Base-by-base conservation (phyloP, 192 early-diverging fungal species). In the Radiomyces spectabilis region DNA sequence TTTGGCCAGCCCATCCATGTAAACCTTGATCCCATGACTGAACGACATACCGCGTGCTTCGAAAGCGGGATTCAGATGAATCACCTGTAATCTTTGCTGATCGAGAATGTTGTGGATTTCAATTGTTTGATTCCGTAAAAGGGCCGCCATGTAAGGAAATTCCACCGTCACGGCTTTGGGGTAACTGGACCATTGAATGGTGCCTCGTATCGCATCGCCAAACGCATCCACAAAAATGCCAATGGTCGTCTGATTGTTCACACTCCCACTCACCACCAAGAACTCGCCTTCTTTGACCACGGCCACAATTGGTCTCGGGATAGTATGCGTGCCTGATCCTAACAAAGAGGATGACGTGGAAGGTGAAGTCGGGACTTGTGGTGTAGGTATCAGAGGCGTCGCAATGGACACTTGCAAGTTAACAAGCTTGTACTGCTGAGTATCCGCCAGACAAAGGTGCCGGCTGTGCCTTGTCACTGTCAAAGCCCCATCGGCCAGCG, bases 41-140 rank as follows among this genome's bases (percentile, higher is more conserved):
- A 71, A 50, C 26, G 71, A 72, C 54, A 87, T 51, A 31, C 68
- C 66, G 59, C 78, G 56, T 40, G 76, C 15, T 41, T 78, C 81
- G 16, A 68, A 33, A 1, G 49, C 51, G 5, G 73, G 46, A 3
- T 71, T 48, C 4, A 80, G 37, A 4, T 53, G 34, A n/a, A 80
- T 48, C 1, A 66, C 73, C 46, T 87, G 82, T 5, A 91, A 60
- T 5, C 69, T 65, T 25, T 74, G 58, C 51, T 88, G 88, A 35
- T 81, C 79, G 44, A 81, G 33, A 9, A 88, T 58, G 56, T 88
- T 85, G 66, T 93, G 91, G 15, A 93, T 61, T 62, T 91, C 81
- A n/a, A 93, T 66, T 0, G 70, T 68, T 16, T 83, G 75, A 54
- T 81, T 86, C 15, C 69, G 54, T 18, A 93, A 66, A 2, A 93